Evolutionary conservation across 23 red algal species (phyloP), one percentile per base, ranked within the genome.

Genomic region (Cyanidiococcus yangmingshanensis): DNA sequence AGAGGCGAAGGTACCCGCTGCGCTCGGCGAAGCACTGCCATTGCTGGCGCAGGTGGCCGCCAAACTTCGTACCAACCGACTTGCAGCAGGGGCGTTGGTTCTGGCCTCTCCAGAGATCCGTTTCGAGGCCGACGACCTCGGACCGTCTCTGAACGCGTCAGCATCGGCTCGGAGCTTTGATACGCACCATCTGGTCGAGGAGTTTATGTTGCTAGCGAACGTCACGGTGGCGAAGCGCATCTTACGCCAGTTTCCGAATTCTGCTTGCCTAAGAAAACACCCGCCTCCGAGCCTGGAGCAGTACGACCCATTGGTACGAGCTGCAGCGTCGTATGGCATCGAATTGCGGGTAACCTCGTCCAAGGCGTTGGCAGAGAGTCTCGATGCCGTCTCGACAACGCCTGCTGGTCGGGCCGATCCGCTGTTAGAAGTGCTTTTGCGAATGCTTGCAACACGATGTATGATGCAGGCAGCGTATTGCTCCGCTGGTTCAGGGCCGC

Each of bases 401-500:
- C 79, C 84, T 30, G 82, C 81, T 32, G 83, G 39, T 0, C 2
- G 63, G n/a, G 78, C 67, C 38, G 94, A 98, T 77, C 80, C 87
- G 40, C 90, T 88, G 77, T 76, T 90, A 36, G 84, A 75, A 50
- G 91, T 83, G 18, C 79, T 98, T 37, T 80, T 98, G 36, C 89
- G 94, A 31, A 91, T 98, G 58, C 58, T 89, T 50, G 84, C 94
- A 34, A 98, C 94, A 24, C 88, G 94, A 26, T 98, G 88, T 38
- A 98, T 98, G 94, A 89, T 88, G 24, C 94, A 98, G 76, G 94
- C 94, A 0, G 89, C 91, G 3, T 98, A 98, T 84, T 98, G 90
- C 82, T 90, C 82, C 37, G 81, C 94, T 45, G 94, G 94, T 16
- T 79, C 83, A 37, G 84, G 87, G 26, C 82, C 79, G 1, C 58